Base-by-base conservation (phyloP, 306 rosid genomes). In the Quercus dentata region DNA sequence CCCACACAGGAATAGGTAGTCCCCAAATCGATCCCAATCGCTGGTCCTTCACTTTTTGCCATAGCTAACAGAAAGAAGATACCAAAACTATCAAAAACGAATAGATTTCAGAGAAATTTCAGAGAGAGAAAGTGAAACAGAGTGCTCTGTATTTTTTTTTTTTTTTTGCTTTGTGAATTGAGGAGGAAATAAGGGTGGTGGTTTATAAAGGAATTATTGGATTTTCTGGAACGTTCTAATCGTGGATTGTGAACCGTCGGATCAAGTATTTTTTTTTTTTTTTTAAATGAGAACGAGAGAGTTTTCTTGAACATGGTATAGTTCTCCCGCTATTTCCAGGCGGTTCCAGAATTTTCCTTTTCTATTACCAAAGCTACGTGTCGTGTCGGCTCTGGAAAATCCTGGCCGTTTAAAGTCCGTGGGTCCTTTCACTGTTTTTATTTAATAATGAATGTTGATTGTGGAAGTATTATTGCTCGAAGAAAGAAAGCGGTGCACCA, bases 31-130 rank as follows among this genome's bases (percentile, higher is more conserved):
- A 88, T 88, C 79, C 91, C 91, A 5, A 88, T 88, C 5, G 87
- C 87, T 11, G 89, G 91, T 18, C 87, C 89, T 21, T 88, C 89
- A 1, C 89, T 84, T 83, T n/a, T 88, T 2, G 91, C 91, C 91
- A 88, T 88, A 35, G 52, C 54, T 8, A 12, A 9, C 11, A 15
- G 20, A 54, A 9, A 3, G 35, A 21, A 1, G 14, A 10, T 2
- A 74, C 28, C 21, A 41, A 25, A 38, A 10, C 4, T 7, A 31
- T 8, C 3, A 41, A 41, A 8, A 41, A 2, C 11, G 12, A 8
- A 49, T 56, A 3, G 13, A 17, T 49, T 35, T 58, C 3, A 35
- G 4, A 49, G 65, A 23, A 9, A 11, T n/a, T 52, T 12, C 4
- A 21, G 2, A 28, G 14, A 21, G 23, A 38, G 17, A 49, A 49